Conservation (phyloP, 164 flowering plant species). For the Litsea cubeba region DNA sequence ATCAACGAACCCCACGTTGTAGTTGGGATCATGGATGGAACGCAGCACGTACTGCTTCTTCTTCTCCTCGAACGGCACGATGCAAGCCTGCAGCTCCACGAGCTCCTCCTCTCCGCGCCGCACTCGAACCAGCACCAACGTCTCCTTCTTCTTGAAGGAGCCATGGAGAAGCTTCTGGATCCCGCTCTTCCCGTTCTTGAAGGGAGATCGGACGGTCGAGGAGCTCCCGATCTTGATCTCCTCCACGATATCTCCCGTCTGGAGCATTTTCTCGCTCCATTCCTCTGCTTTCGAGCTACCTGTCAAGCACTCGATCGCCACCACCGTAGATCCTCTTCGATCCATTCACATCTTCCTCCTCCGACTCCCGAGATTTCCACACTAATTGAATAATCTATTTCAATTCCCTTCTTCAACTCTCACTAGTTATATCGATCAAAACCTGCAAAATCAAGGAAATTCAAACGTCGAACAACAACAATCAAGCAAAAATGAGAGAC, state of each 20-base stretch:
- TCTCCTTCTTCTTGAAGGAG: conserved; percentile 60
- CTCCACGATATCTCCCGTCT: conserved; percentile 91
- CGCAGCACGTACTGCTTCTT: conserved; percentile 66
- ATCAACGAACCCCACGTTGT: conserved; percentile 77
- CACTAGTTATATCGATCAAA: too few species aligned
- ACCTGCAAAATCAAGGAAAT: too few species aligned
- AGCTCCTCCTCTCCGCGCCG: conserved; percentile 66
- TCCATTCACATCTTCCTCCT: conserved; percentile 40
- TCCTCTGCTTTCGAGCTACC: conserved; percentile 88
- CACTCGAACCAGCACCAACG: conserved; percentile 65
- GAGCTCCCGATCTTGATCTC: conserved; percentile 56
- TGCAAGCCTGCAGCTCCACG: conserved; percentile 74
- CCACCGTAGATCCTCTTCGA: conserved; percentile 29
- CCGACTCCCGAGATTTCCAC: neutral
- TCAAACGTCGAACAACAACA: too few species aligned
- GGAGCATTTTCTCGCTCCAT: conserved; percentile 83
- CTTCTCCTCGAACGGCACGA: conserved; percentile 80
- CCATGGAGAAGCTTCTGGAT: conserved; percentile 69
- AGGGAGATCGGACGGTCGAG: conserved; percentile 38
- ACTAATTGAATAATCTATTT: too few species aligned
- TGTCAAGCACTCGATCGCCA: conserved; percentile 79
- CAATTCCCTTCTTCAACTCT: too few species aligned
- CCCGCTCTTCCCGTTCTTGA: conserved; percentile 65
- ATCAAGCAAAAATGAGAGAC: too few species aligned
- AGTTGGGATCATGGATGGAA: conserved; percentile 80